Evolutionary conservation across 345 rosid genomes (phyloP).

Genomic region (Salix arbutifolia): DNA sequence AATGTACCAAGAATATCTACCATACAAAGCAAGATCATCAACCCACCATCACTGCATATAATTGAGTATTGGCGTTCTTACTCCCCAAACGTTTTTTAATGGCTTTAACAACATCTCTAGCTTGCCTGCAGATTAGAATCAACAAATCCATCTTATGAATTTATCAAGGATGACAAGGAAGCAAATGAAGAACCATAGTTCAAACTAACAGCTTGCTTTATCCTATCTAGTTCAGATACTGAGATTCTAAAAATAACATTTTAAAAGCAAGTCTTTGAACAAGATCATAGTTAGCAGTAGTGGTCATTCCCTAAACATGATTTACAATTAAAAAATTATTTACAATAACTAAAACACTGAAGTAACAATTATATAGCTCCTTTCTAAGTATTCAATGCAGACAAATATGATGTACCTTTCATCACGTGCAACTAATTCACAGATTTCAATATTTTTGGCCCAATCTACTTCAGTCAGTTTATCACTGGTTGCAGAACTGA

Average conservation of each 20-base stretch:
- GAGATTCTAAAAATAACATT: neutral
- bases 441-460: conserved; percentile 85
- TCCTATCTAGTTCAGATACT: neutral
- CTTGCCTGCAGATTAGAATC: conserved; percentile 49
- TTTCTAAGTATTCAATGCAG: neutral
- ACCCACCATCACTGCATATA: conserved; percentile 79
- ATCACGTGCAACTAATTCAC: conserved; percentile 75
- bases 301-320: neutral
- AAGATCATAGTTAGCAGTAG: neutral
- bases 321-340: neutral
- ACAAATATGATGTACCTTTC: conserved; percentile 45
- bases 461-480: conserved; percentile 84
- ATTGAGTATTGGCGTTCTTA: conserved; percentile 54
- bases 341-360: neutral
- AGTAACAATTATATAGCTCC: neutral
- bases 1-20: neutral
- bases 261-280: neutral
- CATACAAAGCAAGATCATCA: conserved; percentile 1
- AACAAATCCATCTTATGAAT: neutral
- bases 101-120: conserved; percentile 78
- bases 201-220: neutral
- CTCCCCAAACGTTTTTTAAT: conserved; percentile 85
- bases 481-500: conserved; percentile 75
- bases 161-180: neutral
- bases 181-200: neutral